Evolutionary conservation across 495 filamentous ascomycete species (phyloP), one percentile per base, ranked within the genome.

Genomic region (Pyronema omphalodes): DNA sequence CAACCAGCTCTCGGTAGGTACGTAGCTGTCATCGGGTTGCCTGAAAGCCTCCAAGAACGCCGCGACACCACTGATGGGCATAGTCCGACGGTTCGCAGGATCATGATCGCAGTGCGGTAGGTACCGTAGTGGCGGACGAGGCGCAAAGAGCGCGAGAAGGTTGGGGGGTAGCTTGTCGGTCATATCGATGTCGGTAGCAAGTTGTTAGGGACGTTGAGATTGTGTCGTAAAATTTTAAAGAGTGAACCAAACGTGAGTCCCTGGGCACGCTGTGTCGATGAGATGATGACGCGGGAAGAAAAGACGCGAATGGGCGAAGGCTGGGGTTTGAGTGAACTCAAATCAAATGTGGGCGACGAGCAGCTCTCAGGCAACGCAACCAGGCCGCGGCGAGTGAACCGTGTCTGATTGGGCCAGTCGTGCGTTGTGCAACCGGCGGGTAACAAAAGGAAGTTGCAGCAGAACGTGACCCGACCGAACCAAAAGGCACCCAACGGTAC

Each of bases 151-250:
- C 59, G 83, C 83, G 62, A 95, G 77, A 35, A 98, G 78, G 58
- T 89, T 88, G 47, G 84, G 85, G 48, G 89, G 89, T 7, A 98
- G 82, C 69, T 89, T 87, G 73, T 94, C 88, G 7, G 89, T 96
- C 89, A 95, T 96, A 29, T 29, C 23, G 23, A 29, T 29, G 36
- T 55, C 44, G 37, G 51, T 37, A 29, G 51, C 9, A 11, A 18
- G 17, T 48, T n/a, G 15, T n/a, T 12, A 6, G 1, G 15, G 6
- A 12, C 11, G 39, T 41, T 12, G 6, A 41, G 39, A 17, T 41
- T 1, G 6, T 41, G 39, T 12, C 39, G 39, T 12, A 9, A 19
- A 19, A 15, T 47, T n/a, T 47, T 47, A 19, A 23, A 47, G 44
- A 14, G 44, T 19, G 44, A 29, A 29, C 23, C 23, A 5, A 29